Evolutionary conservation across 164 flowering plant species (phyloP).

Genomic region (Protea cynaroides): DNA sequence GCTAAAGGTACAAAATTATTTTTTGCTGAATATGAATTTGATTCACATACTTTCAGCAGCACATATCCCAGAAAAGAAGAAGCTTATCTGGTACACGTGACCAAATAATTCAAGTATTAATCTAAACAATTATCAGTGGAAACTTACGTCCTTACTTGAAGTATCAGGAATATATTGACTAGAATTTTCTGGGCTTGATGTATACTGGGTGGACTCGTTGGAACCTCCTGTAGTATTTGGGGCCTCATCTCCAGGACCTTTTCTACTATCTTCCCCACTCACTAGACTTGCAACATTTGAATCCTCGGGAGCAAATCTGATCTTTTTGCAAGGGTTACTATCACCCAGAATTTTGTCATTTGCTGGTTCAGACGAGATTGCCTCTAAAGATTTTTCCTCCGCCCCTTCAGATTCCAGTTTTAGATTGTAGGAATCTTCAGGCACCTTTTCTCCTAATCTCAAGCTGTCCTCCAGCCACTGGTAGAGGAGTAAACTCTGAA

Average conservation of each 20-base stretch:
- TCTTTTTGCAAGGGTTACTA: slow-evolving; percentile 30
- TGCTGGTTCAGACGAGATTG: slow-evolving; percentile 4
- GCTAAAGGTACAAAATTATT: too few species aligned
- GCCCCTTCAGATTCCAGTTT: slow-evolving; percentile 25
- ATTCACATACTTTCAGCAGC: background rate
- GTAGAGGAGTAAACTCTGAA: slow-evolving; percentile 62
- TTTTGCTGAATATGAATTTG: background rate
- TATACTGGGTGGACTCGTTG: slow-evolving; percentile 14
- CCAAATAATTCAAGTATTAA: background rate
- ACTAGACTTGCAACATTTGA: slow-evolving; percentile 11
- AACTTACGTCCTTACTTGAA: slow-evolving; percentile 37
- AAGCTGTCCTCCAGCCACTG: slow-evolving; percentile 94
- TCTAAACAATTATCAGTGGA: background rate
- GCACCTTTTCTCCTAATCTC: slow-evolving; percentile 53
- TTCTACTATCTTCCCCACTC: slow-evolving; percentile 10
- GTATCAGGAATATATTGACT: slow-evolving; percentile 16
- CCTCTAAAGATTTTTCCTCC: slow-evolving; percentile 14
- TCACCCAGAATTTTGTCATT: slow-evolving; percentile 14
- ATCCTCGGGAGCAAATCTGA: slow-evolving; percentile 23
- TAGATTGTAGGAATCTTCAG: slow-evolving; percentile 53
- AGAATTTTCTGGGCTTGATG: slow-evolving; percentile 12
- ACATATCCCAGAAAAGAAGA: background rate
- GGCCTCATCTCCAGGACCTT: slow-evolving; percentile 9
- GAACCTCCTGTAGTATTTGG: slow-evolving; percentile 18
- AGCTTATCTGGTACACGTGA: background rate